phyloP scores from a whole-genome alignment of 2,329 filamentous ascomycete genomes.

The Xylariaceae sp. region DNA sequence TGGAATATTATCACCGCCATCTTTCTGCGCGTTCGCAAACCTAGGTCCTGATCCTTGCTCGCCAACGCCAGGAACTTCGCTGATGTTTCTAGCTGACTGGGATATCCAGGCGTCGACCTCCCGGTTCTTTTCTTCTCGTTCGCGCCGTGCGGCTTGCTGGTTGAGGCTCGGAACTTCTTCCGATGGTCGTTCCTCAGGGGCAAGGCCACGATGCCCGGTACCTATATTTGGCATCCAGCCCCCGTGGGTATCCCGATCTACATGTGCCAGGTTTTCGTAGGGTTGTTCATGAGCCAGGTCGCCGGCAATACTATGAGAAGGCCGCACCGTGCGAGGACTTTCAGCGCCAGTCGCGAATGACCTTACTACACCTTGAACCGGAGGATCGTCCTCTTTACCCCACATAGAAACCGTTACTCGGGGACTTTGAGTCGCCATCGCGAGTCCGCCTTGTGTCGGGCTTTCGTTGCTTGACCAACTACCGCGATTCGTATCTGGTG shows the following conservation, averaged over 20 bases:
- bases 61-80: slow-evolving; percentile 11
- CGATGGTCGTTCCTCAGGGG: slow-evolving; percentile 52
- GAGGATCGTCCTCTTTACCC: slow-evolving; percentile 50
- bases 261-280: slow-evolving; percentile 30
- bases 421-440: slow-evolving; percentile 58
- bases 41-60: slow-evolving; percentile 23
- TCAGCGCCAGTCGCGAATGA: slow-evolving; percentile 43
- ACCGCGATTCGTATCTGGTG: slow-evolving; percentile 57
- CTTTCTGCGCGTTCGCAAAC: slow-evolving; percentile 16
- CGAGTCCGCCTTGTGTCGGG: slow-evolving; percentile 46
- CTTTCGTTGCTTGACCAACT: slow-evolving; percentile 59
- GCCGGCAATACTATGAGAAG: slow-evolving; percentile 47
- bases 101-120: slow-evolving; percentile 60
- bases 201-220: slow-evolving; percentile 55
- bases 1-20: slow-evolving; percentile 47
- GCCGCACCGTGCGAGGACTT: slow-evolving; percentile 44
- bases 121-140: slow-evolving; percentile 54
- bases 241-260: slow-evolving; percentile 50
- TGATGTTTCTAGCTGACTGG: slow-evolving; percentile 33
- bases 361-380: slow-evolving; percentile 50
- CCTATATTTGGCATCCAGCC: slow-evolving; percentile 49
- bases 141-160: slow-evolving; percentile 51
- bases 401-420: slow-evolving; percentile 64
- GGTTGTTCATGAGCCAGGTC: slow-evolving; percentile 42
- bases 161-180: slow-evolving; percentile 57